phyloP scores from a whole-genome alignment of 768 basidiomycete species.

The Lentinula detonsa region DNA sequence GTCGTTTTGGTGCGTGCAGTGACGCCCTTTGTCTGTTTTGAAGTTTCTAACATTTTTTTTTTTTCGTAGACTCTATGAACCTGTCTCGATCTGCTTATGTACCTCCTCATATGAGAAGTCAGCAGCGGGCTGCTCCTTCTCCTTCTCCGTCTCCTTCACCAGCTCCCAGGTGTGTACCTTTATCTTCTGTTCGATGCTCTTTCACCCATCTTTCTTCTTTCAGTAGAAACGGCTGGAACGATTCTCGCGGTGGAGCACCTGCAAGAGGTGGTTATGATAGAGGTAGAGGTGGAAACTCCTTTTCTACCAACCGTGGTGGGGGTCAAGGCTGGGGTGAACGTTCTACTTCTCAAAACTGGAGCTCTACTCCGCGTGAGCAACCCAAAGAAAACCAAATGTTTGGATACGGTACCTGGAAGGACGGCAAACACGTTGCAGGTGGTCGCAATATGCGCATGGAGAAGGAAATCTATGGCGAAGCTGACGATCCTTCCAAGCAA shows the following conservation, averaged over 20 bases:
- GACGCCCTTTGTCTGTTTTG: constrained; percentile 2
- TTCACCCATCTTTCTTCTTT: constrained; percentile 8
- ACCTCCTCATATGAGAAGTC: constrained; percentile 80
- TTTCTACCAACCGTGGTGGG: constrained; percentile 34
- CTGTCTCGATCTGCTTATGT: constrained; percentile 82
- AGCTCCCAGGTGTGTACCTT: constrained; percentile 38
- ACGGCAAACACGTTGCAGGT: constrained; percentile 84
- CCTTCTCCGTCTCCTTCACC: constrained; percentile 27
- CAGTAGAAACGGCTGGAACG: constrained; percentile 66
- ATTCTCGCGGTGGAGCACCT: constrained; percentile 60
- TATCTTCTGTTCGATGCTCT: not conserved
- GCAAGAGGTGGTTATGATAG: constrained; percentile 37
- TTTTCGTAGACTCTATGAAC: constrained; percentile 59
- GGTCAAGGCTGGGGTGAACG: constrained; percentile 35
- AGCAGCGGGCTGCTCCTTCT: constrained; percentile 76
- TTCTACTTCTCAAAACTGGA: constrained; percentile 33
- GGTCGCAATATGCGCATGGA: constrained; percentile 82
- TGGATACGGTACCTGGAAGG: constrained; percentile 79
- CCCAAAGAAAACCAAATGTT: constrained; percentile 36
- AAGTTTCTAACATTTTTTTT: not conserved
- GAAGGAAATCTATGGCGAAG: constrained; percentile 94
- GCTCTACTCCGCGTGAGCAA: constrained; percentile 30
- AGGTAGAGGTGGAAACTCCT: constrained; percentile 29
- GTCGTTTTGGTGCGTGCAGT: constrained; percentile 58
- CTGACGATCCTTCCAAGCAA: constrained; percentile 78